Evolutionary conservation across 192 early-diverging fungal species (phyloP).

Genomic region (Podila minutissima): DNA sequence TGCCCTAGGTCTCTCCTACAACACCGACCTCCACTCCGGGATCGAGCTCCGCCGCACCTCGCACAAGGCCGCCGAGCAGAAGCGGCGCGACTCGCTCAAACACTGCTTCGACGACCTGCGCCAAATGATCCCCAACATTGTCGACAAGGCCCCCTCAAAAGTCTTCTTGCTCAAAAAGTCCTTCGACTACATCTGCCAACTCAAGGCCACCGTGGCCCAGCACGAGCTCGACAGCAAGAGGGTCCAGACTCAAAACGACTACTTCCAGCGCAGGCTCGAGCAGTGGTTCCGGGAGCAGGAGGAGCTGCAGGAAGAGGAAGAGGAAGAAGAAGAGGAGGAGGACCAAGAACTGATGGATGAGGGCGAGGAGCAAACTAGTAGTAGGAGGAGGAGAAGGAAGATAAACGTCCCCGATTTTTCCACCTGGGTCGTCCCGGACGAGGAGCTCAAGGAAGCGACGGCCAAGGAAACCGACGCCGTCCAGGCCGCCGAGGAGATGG

Average conservation of each 20-base stretch:
- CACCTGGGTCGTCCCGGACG: conserved; percentile 48
- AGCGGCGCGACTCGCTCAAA: conserved; percentile 93
- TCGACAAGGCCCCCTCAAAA: conserved; percentile 89
- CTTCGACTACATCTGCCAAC: conserved; percentile 64
- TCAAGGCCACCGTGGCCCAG: conserved; percentile 55
- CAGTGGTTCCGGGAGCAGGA: conserved; percentile 20
- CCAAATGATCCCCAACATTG: conserved; percentile 72
- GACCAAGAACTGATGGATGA: not conserved
- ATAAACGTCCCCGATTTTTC: not conserved
- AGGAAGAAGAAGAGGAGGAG: not conserved
- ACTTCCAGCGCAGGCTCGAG: conserved; percentile 25
- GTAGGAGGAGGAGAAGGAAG: not conserved
- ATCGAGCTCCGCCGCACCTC: conserved; percentile 86
- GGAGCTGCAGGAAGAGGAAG: not conserved
- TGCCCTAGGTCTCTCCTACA: conserved; percentile 78
- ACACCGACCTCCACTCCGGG: conserved; percentile 77
- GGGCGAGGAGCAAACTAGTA: not conserved
- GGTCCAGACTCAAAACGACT: conserved; percentile 34
- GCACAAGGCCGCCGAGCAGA: conserved; percentile 97
- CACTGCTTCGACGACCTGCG: conserved; percentile 87
- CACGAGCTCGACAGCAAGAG: conserved; percentile 43
- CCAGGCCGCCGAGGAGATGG: conserved; percentile 11
- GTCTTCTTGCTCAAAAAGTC: conserved; percentile 81
- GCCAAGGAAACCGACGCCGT: conserved; percentile 15
- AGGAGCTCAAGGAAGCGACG: conserved; percentile 19